Conservation (phyloP, 228 moss, liverwort and hornwort genomes). For the Sphagnum magellanicum region DNA sequence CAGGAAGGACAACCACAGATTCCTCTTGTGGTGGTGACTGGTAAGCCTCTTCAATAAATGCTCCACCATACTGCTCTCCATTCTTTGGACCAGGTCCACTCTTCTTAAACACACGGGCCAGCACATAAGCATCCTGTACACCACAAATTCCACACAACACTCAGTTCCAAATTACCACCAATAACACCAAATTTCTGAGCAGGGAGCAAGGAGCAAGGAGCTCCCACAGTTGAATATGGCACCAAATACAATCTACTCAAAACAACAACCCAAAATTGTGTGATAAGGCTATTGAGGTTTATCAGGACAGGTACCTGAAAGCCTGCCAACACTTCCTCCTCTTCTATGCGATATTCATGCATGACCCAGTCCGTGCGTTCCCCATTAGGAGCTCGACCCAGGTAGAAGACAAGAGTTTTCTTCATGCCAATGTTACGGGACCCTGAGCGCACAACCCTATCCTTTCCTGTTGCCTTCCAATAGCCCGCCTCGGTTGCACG, state of each 20-base stretch:
- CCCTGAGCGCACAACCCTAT: slow-evolving; percentile 9
- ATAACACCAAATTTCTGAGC: not conserved
- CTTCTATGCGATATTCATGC: slow-evolving; percentile 64
- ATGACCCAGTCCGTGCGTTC: slow-evolving; percentile 57
- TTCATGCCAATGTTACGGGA: slow-evolving; percentile 25
- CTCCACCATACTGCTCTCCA: not conserved
- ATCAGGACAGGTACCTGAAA: slow-evolving; percentile 1
- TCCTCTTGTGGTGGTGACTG: not conserved
- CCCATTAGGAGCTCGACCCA: slow-evolving; percentile 45
- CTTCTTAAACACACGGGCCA: not conserved
- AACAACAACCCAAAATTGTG: not conserved
- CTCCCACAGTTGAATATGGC: not conserved
- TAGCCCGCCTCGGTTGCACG: slow-evolving; percentile 18
- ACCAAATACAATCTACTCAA: not conserved
- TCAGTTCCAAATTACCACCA: not conserved
- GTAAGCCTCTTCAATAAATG: not conserved
- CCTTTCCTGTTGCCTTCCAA: slow-evolving; percentile 22
- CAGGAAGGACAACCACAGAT: not conserved
- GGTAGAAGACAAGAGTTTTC: slow-evolving; percentile 53
- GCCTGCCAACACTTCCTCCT: slow-evolving; percentile 13
- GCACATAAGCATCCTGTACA: not conserved
- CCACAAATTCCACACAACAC: not conserved
- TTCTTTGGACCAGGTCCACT: not conserved
- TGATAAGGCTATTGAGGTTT: not conserved
- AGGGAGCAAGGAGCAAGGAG: not conserved